phyloP scores from a whole-genome alignment of 129 eudicot genomes.

The Centella asiatica region DNA sequence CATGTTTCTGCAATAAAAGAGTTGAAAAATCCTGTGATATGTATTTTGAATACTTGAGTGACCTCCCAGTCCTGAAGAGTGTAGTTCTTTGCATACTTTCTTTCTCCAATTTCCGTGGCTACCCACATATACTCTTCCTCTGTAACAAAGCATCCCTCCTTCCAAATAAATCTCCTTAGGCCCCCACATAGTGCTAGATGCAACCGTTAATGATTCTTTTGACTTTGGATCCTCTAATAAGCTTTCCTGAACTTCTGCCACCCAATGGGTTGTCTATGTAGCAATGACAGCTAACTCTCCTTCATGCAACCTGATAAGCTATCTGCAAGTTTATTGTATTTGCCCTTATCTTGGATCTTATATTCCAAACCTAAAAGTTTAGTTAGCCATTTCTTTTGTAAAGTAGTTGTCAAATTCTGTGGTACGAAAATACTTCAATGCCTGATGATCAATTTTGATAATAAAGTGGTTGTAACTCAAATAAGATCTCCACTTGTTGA shows the following conservation, averaged over 20 bases:
- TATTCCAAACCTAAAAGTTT: not conserved
- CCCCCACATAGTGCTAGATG: too few relatives aligned
- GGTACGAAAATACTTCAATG: not conserved
- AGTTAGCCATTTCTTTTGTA: slow-evolving; percentile 7
- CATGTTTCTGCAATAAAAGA: not conserved
- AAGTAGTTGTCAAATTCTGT: not conserved
- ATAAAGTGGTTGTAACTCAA: not conserved
- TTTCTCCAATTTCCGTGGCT: not conserved
- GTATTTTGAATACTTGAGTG: too few relatives aligned
- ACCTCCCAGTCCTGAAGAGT: too few relatives aligned
- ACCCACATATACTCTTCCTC: not conserved
- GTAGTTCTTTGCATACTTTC: too few relatives aligned
- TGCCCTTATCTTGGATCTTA: not conserved
- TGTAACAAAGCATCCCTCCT: not conserved
- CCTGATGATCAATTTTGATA: not conserved
- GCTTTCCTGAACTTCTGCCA: not conserved
- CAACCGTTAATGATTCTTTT: too few relatives aligned
- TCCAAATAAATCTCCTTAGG: too few relatives aligned
- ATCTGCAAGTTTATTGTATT: not conserved
- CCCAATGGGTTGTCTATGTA: not conserved
- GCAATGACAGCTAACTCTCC: not conserved
- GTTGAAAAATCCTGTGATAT: not conserved
- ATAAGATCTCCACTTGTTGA: not conserved
- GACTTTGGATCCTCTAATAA: too few relatives aligned
- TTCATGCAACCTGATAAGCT: not conserved